phyloP scores from a whole-genome alignment of 345 rosid species.

The Jatropha curcas region DNA sequence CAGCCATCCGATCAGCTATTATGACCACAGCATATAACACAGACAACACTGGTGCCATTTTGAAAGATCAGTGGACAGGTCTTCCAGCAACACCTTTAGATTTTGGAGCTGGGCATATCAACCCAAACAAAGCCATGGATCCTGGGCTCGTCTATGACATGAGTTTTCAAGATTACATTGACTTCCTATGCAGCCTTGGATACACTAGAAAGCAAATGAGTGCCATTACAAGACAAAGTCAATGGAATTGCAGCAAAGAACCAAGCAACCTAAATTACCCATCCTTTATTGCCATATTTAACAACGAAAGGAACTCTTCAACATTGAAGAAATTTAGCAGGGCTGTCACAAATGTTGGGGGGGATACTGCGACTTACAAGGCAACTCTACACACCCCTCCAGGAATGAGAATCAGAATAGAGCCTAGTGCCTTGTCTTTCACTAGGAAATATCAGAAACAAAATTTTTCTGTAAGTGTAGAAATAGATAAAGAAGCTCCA shows the following conservation, averaged over 20 bases:
- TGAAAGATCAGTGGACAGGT: constrained; percentile 22
- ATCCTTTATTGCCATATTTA: constrained; percentile 24
- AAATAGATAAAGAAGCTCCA: constrained; percentile 15
- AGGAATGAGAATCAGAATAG: constrained; percentile 10
- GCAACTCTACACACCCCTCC: constrained; percentile 14
- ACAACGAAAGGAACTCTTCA: background rate
- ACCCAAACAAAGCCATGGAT: constrained; percentile 47
- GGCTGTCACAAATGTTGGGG: constrained; percentile 25
- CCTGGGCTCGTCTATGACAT: constrained; percentile 48
- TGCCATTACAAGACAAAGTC: constrained; percentile 29
- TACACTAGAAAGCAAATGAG: constrained; percentile 40
- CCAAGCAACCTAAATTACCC: constrained; percentile 37
- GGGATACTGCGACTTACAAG: background rate
- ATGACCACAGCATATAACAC: constrained; percentile 32
- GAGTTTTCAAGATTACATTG: constrained; percentile 36
- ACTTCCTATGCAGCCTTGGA: constrained; percentile 39
- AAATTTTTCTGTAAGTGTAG: constrained; percentile 10
- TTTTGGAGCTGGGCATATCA: constrained; percentile 42
- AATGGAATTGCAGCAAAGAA: constrained; percentile 38
- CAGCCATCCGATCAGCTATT: constrained; percentile 24
- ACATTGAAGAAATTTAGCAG: constrained; percentile 5
- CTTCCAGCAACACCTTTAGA: constrained; percentile 42
- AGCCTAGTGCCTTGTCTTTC: constrained; percentile 1
- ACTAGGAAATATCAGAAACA: constrained; percentile 3
- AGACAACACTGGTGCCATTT: constrained; percentile 22